phyloP scores from a whole-genome alignment of 768 basidiomycete genomes.

The Boletus rubroflammeus region DNA sequence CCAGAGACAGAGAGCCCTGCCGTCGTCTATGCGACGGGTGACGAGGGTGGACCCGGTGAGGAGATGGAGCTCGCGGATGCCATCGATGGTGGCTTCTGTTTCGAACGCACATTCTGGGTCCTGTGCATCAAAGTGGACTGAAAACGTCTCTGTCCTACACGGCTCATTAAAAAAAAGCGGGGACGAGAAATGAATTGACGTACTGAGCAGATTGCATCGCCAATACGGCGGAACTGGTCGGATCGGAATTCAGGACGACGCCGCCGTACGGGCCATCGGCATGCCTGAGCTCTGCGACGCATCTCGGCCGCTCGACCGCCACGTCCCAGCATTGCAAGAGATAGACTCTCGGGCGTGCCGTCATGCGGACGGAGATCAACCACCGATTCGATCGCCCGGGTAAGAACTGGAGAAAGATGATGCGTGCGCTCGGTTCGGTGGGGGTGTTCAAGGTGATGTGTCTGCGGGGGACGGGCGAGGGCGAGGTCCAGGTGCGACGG shows the following conservation, averaged over 20 bases:
- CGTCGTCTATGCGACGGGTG: slow-evolving; percentile 30
- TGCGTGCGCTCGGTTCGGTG: slow-evolving; percentile 29
- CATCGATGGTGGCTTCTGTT: slow-evolving; percentile 31
- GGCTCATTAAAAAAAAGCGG: neutral
- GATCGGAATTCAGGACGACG: slow-evolving; percentile 44
- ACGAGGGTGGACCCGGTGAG: slow-evolving; percentile 39
- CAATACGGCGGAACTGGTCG: slow-evolving; percentile 32
- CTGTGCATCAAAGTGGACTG: slow-evolving; percentile 35
- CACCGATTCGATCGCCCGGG: slow-evolving; percentile 40
- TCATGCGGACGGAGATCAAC: slow-evolving; percentile 44
- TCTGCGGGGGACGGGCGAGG: slow-evolving; percentile 32
- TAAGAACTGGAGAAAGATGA: slow-evolving; percentile 47
- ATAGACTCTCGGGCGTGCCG: slow-evolving; percentile 24
- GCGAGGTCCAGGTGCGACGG: slow-evolving; percentile 48
- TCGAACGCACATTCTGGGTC: slow-evolving; percentile 39
- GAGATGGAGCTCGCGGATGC: slow-evolving; percentile 32
- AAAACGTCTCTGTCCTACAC: slow-evolving; percentile 41
- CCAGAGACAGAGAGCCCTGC: slow-evolving; percentile 35
- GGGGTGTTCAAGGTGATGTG: slow-evolving; percentile 26
- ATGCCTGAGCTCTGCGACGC: slow-evolving; percentile 40
- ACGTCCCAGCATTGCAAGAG: slow-evolving; percentile 60
- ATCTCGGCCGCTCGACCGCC: slow-evolving; percentile 28
- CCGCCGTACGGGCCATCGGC: slow-evolving; percentile 38
- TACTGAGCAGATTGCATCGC: slow-evolving; percentile 45
- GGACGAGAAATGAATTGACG: neutral